phyloP scores from a whole-genome alignment of 345 rosid genomes.

The Chamaenerion angustifolium region DNA sequence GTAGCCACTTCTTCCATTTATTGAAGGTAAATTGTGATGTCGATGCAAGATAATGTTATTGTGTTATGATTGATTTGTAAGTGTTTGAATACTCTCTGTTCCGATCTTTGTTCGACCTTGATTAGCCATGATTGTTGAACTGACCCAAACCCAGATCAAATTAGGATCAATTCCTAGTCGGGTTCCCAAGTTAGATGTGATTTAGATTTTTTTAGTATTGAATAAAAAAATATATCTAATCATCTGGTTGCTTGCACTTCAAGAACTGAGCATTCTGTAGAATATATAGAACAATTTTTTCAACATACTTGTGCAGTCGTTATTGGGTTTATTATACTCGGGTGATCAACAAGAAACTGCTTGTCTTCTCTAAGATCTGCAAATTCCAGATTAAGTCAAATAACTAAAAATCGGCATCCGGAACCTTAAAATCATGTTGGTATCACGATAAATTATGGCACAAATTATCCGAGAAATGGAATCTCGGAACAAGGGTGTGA shows the following conservation, averaged over 20 bases:
- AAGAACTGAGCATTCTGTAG: not conserved
- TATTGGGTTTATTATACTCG: conserved; percentile 5
- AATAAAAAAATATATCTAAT: not conserved
- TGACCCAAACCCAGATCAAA: too few species aligned
- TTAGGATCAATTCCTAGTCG: too few species aligned
- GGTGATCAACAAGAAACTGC: conserved; percentile 7
- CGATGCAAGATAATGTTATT: too few species aligned
- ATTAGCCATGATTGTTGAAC: too few species aligned
- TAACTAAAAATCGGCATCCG: not conserved
- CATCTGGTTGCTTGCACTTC: not conserved
- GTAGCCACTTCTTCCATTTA: too few species aligned
- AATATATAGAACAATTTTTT: not conserved
- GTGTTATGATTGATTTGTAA: too few species aligned
- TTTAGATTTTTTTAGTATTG: not conserved
- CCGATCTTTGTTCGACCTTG: too few species aligned
- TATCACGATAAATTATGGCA: not conserved
- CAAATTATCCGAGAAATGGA: too few species aligned
- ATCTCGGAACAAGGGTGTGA: too few species aligned
- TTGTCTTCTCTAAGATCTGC: conserved; percentile 9
- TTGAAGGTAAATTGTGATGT: too few species aligned
- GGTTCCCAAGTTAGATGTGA: too few species aligned
- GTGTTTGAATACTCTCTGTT: too few species aligned
- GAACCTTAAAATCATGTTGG: not conserved
- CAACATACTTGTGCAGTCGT: conserved; percentile 4
- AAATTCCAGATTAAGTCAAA: not conserved